Conservation (phyloP, 2,329 filamentous ascomycete genomes). For the Metarhizium rileyi region DNA sequence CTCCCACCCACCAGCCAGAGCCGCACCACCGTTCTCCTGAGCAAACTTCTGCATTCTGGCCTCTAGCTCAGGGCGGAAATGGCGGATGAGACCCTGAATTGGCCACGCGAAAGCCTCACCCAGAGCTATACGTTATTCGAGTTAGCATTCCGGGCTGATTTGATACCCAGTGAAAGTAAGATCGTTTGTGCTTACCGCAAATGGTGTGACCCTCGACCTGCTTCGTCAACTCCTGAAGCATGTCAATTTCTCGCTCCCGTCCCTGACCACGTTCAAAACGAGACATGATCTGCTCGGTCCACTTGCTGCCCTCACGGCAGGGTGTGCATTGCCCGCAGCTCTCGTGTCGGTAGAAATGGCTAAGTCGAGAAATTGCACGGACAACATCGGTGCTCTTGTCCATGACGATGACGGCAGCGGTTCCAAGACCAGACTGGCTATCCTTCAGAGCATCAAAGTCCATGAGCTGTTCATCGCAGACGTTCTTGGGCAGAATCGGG, state of each 20-base stretch:
- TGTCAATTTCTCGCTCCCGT: conserved; percentile 89
- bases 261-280: conserved; percentile 89
- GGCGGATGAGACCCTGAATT: conserved; percentile 92
- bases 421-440: conserved; percentile 92
- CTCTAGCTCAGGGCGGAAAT: conserved; percentile 95
- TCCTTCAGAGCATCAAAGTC: conserved; percentile 99
- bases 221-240: conserved; percentile 98
- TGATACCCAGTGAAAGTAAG: not conserved
- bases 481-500: conserved; percentile 78
- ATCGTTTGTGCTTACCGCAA: conserved; percentile 55
- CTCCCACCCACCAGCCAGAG: conserved; percentile 81
- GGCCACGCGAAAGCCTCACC: conserved; percentile 99
- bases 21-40: conserved; percentile 58
- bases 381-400: conserved; percentile 97
- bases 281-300: conserved; percentile 98
- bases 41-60: conserved; percentile 77
- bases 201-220: conserved; percentile 99
- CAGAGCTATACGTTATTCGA: conserved; percentile 49
- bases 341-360: conserved; percentile 97
- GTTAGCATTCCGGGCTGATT: not conserved
- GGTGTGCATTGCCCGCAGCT: conserved; percentile 97
- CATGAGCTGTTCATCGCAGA: conserved; percentile 96
- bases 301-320: conserved; percentile 98
- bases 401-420: conserved; percentile 97
- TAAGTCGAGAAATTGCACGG: conserved; percentile 82